phyloP scores from a whole-genome alignment of 495 filamentous ascomycete species.

The Glutinoglossum americanum region DNA sequence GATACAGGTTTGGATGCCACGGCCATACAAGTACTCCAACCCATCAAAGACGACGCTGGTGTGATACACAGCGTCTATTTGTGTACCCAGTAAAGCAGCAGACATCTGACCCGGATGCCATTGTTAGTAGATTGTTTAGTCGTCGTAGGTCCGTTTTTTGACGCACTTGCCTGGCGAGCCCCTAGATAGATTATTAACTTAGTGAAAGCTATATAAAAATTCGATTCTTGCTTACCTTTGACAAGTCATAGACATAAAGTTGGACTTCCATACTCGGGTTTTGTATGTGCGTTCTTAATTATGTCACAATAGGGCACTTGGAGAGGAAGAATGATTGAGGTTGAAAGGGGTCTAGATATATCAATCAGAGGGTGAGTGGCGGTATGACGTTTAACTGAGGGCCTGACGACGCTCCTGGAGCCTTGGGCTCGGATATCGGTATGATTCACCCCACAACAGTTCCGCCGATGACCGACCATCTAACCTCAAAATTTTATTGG shows the following conservation, averaged over 20 bases:
- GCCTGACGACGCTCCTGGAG: not conserved
- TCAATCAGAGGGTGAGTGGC: not conserved
- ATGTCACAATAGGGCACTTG: not conserved
- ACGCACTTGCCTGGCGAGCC: constrained; percentile 21
- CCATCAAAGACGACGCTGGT: constrained; percentile 67
- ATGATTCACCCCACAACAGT: not conserved
- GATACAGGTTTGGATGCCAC: constrained; percentile 55
- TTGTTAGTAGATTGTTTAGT: constrained; percentile 10
- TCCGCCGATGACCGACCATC: too few species aligned
- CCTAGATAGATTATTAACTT: constrained; percentile 10
- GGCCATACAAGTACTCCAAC: constrained; percentile 53
- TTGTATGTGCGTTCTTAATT: not conserved
- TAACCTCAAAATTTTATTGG: too few species aligned
- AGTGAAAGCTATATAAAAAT: constrained; percentile 6
- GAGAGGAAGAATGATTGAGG: not conserved
- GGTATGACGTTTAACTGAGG: not conserved
- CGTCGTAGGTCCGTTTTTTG: not conserved
- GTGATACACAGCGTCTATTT: constrained; percentile 80
- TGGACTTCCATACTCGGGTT: constrained; percentile 3
- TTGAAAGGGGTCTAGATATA: not conserved
- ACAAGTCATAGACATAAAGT: constrained; percentile 77
- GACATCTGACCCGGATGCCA: constrained; percentile 9
- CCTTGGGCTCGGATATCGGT: not conserved
- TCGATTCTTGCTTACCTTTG: constrained; percentile 30
- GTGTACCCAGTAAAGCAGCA: constrained; percentile 28